These are phyloP conservation scores for Cephalotrichum gorgonifer DNA, from an alignment of 2,329 filamentous ascomycete genomes.

Conservation along the genomic window DNA sequence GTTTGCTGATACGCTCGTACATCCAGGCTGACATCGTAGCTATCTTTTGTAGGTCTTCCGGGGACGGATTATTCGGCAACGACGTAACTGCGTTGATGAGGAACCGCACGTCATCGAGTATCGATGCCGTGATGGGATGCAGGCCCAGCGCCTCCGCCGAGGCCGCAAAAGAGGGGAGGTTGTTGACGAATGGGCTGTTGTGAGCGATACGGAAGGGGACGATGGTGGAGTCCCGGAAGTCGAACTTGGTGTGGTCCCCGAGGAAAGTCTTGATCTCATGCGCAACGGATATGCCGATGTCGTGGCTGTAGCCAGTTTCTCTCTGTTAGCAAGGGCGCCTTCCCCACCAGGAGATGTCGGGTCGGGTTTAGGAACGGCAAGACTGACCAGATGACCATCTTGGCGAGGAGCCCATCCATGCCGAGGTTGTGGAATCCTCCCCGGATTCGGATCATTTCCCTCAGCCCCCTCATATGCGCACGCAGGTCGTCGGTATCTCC, in stretches of 20 bases:
- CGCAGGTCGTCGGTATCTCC: slow-evolving; percentile 32
- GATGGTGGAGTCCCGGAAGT: slow-evolving; percentile 25
- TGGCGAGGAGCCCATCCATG: slow-evolving; percentile 34
- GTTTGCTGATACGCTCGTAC: slow-evolving; percentile 23
- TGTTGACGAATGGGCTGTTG: slow-evolving; percentile 35
- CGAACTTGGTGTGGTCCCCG: slow-evolving; percentile 23
- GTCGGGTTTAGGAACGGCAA: slow-evolving; percentile 1
- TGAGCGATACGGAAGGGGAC: slow-evolving; percentile 30
- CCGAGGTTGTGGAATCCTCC: slow-evolving; percentile 35
- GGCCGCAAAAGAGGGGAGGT: slow-evolving; percentile 29
- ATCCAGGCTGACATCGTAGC: slow-evolving; percentile 27
- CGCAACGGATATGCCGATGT: slow-evolving; percentile 35
- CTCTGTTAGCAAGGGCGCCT: neutral
- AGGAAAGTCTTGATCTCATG: slow-evolving; percentile 34
- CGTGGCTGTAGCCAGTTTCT: slow-evolving; percentile 24
- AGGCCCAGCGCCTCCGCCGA: slow-evolving; percentile 30
- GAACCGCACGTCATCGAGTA: slow-evolving; percentile 40
- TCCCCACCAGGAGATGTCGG: too few relatives aligned
- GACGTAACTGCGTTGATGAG: slow-evolving; percentile 31
- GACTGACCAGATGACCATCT: slow-evolving; percentile 37
- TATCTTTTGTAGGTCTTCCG: slow-evolving; percentile 27
- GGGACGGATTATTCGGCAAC: slow-evolving; percentile 22
- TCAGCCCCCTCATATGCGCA: slow-evolving; percentile 34
- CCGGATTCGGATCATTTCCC: slow-evolving; percentile 34
- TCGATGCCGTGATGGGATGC: slow-evolving; percentile 33